phyloP scores from a whole-genome alignment of 805 yeast genomes.

The Cyberlindnera samutprakarnensis region DNA sequence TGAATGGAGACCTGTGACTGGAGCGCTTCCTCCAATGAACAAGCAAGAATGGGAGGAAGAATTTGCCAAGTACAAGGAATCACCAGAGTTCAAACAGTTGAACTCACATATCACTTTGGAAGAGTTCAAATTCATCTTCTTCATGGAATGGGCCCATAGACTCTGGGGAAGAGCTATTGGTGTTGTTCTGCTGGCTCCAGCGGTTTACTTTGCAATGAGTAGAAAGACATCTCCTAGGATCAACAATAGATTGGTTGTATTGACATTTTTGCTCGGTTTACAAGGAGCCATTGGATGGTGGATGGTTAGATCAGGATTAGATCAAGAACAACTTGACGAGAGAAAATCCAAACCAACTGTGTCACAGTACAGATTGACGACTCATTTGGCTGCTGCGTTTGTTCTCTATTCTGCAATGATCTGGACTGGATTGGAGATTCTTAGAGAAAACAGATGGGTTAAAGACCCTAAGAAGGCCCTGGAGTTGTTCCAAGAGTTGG shows the following conservation, averaged over 20 bases:
- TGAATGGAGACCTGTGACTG: conserved; percentile 98
- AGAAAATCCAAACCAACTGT: conserved; percentile 95
- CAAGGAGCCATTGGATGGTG: conserved; percentile 99
- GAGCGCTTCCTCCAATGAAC: conserved; percentile 80
- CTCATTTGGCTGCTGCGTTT: conserved; percentile 93
- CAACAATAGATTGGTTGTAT: conserved; percentile 58
- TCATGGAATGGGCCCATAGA: conserved; percentile 98
- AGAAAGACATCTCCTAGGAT: conserved; percentile 61
- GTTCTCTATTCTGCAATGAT: conserved; percentile 80
- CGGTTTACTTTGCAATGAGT: conserved; percentile 66
- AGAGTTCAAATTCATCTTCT: conserved; percentile 90
- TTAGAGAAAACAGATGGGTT: conserved; percentile 66
- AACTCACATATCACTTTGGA: conserved; percentile 85
- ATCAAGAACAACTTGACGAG: conserved; percentile 66
- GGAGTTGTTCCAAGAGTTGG: conserved; percentile 47
- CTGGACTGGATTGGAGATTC: conserved; percentile 80
- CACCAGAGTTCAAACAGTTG: conserved; percentile 87
- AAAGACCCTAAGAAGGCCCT: conserved; percentile 54
- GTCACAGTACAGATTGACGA: conserved; percentile 87
- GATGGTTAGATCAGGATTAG: conserved; percentile 97
- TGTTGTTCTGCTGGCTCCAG: conserved; percentile 73
- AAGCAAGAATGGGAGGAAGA: conserved; percentile 82
- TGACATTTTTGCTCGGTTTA: conserved; percentile 73
- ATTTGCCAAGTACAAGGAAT: conserved; percentile 68
- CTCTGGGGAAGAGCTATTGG: conserved; percentile 91